Percentiles rank a stretch among this genome's conserved stretches.
phyloP scores from a whole-genome alignment of 441 rosid genomes.

The Theobroma grandiflorum region DNA sequence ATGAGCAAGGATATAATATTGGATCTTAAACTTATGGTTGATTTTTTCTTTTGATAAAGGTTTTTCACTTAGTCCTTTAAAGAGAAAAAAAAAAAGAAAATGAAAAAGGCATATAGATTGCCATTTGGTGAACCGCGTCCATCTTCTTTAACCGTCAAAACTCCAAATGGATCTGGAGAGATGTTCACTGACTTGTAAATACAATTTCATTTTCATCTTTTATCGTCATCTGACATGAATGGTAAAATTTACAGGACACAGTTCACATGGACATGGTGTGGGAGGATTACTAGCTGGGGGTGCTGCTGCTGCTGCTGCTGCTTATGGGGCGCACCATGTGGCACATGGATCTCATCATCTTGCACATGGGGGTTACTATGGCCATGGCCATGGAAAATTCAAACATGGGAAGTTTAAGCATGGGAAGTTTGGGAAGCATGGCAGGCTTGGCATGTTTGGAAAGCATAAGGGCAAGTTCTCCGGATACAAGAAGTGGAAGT shows the following conservation, averaged over 20 bases:
- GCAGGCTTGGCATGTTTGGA: constrained; percentile 77
- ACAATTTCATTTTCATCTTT: neutral
- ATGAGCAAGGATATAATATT: neutral
- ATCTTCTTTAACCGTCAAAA: neutral
- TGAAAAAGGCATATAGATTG: neutral
- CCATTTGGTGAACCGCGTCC: neutral
- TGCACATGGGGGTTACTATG: constrained; percentile 62
- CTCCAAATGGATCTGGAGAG: neutral
- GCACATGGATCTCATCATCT: constrained; percentile 55
- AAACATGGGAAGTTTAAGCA: constrained; percentile 72
- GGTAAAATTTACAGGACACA: constrained; percentile 43
- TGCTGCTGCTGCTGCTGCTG: constrained; percentile 71
- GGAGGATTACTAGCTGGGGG: constrained; percentile 78
- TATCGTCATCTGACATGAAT: constrained; percentile 23
- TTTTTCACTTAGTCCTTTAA: neutral
- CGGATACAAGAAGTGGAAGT: constrained; percentile 72
- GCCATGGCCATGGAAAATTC: constrained; percentile 64
- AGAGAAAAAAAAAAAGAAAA: neutral
- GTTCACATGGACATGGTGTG: constrained; percentile 54
- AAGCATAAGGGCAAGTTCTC: constrained; percentile 72
- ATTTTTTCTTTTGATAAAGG: neutral
- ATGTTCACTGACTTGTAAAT: neutral
- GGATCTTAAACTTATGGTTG: constrained; percentile 5
- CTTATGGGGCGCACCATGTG: constrained; percentile 73
- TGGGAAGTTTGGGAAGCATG: constrained; percentile 29